Base-by-base conservation (phyloP, 495 filamentous ascomycete species). In the Aspergillus sparsus region DNA sequence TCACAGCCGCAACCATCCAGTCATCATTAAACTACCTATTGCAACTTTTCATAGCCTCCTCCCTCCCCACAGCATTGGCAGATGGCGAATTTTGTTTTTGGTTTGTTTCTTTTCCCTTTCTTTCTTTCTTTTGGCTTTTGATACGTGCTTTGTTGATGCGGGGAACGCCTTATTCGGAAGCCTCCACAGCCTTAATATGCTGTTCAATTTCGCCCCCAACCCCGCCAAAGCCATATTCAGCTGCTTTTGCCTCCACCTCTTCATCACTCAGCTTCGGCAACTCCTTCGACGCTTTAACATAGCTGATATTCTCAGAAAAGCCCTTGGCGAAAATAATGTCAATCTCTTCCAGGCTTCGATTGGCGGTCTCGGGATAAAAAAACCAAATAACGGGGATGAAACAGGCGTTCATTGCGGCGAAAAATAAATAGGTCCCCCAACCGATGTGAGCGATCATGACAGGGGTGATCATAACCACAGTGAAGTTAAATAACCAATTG, bases 321-420 rank as follows among this genome's bases (percentile, higher is more conserved):
- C 89, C 89, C 79, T 93, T 92, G 64, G 88, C 87, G 60, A 91
- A 90, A 71, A 89, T 87, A 54, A 92, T 78, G 68, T 93, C 90
- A 55, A 92, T 91, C 66, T 92, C 89, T 66, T 93, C 90, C 16
- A 93, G 79, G 42, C 82, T 86, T 53, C 89, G 85, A 39, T 78
- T 73, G 9, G 83, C 82, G 1, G 87, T 91, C 75, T 91, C 89
- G 6, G 89, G 88, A 70, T 89, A 91, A 75, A 88, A 89, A 74
- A 91, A 84, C 73, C 82, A 90, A 73, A 92, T 87, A 60, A 87
- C 67, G 1, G 90, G 89, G 15, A 92, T 70, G 79, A 91, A 90
- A 62, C 73, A 73, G 50, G 80, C 85, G 72, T 93, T 92, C 63
- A 89, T 74, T 37, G 75, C 71, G 6, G 88, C 88, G 68, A 92